Evolutionary conservation across 345 rosid species (phyloP), one percentile per base, ranked within the genome.

Genomic region (Ceriops zippeliana): DNA sequence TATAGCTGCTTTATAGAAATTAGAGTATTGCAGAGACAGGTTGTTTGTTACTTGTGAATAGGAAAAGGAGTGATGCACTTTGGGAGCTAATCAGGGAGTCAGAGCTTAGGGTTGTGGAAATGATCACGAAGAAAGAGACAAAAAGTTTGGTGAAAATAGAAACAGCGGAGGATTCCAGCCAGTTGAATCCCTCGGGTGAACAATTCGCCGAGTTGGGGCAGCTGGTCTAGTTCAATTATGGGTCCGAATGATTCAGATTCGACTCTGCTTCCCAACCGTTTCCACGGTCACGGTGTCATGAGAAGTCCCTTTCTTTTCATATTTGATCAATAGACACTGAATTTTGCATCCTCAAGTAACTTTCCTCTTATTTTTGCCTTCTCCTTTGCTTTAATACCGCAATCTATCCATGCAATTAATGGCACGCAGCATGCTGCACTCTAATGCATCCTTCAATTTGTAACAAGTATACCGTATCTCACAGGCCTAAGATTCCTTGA

Each of bases 71-170:
- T 28, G 86, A 84, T 71, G 71, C 68, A 17, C 52, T 84, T 58
- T 84, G 93, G 93, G 86, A 80, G 21, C 35, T 73, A 72, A 58
- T 86, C 4, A 10, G 58, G 3, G 65, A 57, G 60, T 31, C 71
- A 9, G 65, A 58, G 56, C 49, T 35, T 53, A 60, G 58, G 26
- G 62, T 32, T 68, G 54, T 26, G 30, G 76, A 65, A 63, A 71
- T 26, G 57, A 31, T 61, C 42, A 67, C 51, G 65, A 67, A 70
- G 58, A 11, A 54, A 22, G 61, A 73, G 27, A 72, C 46, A 22
- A 78, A 73, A 69, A 52, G 56, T 11, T 46, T 78, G 66, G 49
- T 58, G 62, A 62, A 63, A 68, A 64, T 69, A 38, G 24, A 66
- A 27, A 54, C 15, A 46, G 30, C 52, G n/a, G 65, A 21, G 17